Percentiles rank a stretch among this genome's conserved stretches.
Evolutionary conservation across 2,329 filamentous ascomycete species (phyloP).

Genomic region (Talaromyces sp.): DNA sequence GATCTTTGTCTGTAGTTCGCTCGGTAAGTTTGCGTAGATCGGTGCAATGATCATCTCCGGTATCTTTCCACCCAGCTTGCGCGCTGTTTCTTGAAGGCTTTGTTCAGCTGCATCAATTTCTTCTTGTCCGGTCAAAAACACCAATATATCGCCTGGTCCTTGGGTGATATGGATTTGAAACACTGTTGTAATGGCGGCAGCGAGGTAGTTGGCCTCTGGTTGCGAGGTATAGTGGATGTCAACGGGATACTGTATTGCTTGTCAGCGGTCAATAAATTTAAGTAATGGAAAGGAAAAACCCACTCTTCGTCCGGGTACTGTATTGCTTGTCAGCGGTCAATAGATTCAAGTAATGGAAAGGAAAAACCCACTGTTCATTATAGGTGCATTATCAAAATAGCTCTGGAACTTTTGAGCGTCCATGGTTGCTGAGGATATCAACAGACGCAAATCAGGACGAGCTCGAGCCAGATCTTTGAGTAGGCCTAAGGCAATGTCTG

Average conservation of each 20-base stretch:
- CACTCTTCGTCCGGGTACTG: too few relatives aligned
- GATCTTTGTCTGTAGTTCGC: constrained; percentile 85
- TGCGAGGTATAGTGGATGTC: constrained; percentile 86
- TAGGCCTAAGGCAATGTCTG: constrained; percentile 81
- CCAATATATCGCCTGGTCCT: constrained; percentile 78
- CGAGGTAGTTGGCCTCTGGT: constrained; percentile 89
- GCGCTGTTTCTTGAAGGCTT: constrained; percentile 75
- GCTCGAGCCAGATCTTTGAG: constrained; percentile 83
- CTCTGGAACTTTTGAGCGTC: constrained; percentile 86
- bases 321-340: too few relatives aligned
- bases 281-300: too few relatives aligned
- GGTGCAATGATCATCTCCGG: constrained; percentile 86
- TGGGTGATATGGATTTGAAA: constrained; percentile 93
- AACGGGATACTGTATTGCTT: too few relatives aligned
- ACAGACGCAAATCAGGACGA: constrained; percentile 76
- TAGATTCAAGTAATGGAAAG: too few relatives aligned
- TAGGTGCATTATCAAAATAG: constrained; percentile 88
- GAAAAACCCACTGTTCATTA: too few relatives aligned
- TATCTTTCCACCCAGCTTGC: constrained; percentile 77
- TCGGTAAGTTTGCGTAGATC: constrained; percentile 89
- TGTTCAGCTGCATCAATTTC: constrained; percentile 87
- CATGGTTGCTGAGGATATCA: constrained; percentile 93
- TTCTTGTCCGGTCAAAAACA: constrained; percentile 93
- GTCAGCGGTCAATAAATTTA: too few relatives aligned
- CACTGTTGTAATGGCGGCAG: constrained; percentile 83